Percentiles rank a stretch among this genome's conserved stretches.
Conservation (phyloP, 257 asterid species). For the Petunia axillaris region DNA sequence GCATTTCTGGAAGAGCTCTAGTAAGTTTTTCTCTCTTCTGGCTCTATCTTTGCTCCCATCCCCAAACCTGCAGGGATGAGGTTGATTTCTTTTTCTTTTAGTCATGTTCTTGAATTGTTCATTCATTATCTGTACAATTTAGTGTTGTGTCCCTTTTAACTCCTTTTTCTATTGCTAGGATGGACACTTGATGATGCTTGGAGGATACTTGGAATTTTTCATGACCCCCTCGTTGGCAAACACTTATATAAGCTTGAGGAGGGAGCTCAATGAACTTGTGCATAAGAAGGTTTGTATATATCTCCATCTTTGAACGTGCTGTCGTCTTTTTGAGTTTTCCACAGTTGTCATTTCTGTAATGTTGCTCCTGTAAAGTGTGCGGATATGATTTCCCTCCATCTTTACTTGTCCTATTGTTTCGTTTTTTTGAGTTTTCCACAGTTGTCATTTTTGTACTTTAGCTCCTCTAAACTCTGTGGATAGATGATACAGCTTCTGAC, state of each 20-base stretch:
- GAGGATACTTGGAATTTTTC: conserved; percentile 90
- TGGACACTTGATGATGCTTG: conserved; percentile 90
- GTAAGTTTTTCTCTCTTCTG: conserved; percentile 48
- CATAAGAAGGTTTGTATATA: conserved; percentile 63
- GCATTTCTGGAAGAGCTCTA: conserved; percentile 55
- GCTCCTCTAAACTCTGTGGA: background rate
- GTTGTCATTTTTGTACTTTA: background rate
- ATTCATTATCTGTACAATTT: conserved; percentile 16
- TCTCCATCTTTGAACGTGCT: background rate
- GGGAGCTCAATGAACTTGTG: conserved; percentile 77
- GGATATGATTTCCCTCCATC: background rate
- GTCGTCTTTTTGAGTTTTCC: background rate
- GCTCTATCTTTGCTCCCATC: background rate
- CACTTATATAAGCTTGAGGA: conserved; percentile 63
- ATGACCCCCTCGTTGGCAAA: conserved; percentile 73
- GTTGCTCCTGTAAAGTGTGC: conserved; percentile 10
- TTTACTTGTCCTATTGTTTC: background rate
- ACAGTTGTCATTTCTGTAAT: background rate
- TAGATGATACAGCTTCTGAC: conserved; percentile 10
- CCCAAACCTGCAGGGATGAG: background rate
- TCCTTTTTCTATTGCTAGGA: conserved; percentile 51
- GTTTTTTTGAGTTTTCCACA: background rate
- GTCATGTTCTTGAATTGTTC: conserved; percentile 20
- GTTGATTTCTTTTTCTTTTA: conserved; percentile 13
- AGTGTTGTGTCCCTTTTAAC: conserved; percentile 29